phyloP scores from a whole-genome alignment of 2,329 filamentous ascomycete genomes.

The Lachnellula hyalina region DNA sequence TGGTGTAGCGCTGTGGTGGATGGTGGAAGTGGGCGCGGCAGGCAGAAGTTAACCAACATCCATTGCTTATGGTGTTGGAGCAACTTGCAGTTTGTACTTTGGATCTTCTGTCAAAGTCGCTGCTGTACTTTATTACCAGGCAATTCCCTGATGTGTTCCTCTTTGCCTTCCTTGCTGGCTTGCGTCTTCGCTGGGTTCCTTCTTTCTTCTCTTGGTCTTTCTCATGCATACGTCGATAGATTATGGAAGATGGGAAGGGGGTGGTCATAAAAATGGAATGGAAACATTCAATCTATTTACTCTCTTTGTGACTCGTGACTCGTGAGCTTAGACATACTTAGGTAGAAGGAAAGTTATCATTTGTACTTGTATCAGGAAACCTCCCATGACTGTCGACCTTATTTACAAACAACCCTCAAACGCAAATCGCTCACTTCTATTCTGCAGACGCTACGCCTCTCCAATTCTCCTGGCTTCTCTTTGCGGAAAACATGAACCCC shows the following conservation, averaged over 20 bases:
- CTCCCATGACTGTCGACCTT: too few relatives aligned
- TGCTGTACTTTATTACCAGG: conserved; percentile 36
- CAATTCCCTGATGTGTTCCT: conserved; percentile 26
- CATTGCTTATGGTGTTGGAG: conserved; percentile 32
- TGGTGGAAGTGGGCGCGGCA: conserved; percentile 19
- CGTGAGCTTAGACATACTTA: not conserved
- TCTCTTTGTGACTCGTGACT: not conserved
- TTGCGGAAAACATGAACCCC: too few relatives aligned
- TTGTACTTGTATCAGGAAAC: too few relatives aligned
- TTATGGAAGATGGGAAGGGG: conserved; percentile 11
- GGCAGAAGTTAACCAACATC: conserved; percentile 31
- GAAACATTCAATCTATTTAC: conserved; percentile 18
- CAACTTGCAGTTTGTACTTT: conserved; percentile 28
- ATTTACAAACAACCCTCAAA: too few relatives aligned
- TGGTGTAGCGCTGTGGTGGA: conserved; percentile 12
- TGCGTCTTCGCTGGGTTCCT: conserved; percentile 20
- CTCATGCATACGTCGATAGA: conserved; percentile 22
- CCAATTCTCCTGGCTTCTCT: too few relatives aligned
- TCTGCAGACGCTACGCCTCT: too few relatives aligned
- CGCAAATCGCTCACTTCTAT: too few relatives aligned
- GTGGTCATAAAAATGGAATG: conserved; percentile 19
- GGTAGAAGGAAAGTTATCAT: too few relatives aligned
- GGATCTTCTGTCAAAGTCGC: conserved; percentile 19
- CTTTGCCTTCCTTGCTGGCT: not conserved
- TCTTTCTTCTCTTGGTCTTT: conserved; percentile 18